A percentile compares a stretch with the other conserved stretches of the same genome.
These are phyloP conservation scores for Backusella parvicylindrica DNA, from an alignment of 192 early-diverging fungal genomes.

Conservation along the genomic window DNA sequence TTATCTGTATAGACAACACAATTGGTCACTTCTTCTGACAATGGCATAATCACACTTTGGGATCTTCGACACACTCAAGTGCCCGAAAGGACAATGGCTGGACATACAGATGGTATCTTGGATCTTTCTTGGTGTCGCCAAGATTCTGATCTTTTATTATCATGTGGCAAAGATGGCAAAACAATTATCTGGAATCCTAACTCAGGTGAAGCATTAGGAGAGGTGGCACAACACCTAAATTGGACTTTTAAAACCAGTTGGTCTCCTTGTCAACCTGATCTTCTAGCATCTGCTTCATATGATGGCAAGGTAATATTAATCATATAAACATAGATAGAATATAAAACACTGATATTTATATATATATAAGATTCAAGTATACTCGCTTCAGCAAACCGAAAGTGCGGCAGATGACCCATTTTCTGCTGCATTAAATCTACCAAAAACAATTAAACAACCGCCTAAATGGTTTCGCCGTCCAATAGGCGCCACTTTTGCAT, in stretches of 20 bases:
- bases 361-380: not conserved
- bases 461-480: slow-evolving; percentile 93
- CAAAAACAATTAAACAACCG: slow-evolving; percentile 58
- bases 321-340: not conserved
- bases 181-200: slow-evolving; percentile 90
- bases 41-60: slow-evolving; percentile 88
- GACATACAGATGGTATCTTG: slow-evolving; percentile 88
- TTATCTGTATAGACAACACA: slow-evolving; percentile 68
- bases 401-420: not conserved
- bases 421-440: not conserved
- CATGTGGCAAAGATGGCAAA: slow-evolving; percentile 92
- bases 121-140: slow-evolving; percentile 94
- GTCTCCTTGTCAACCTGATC: slow-evolving; percentile 91
- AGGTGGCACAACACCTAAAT: slow-evolving; percentile 78
- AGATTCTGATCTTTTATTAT: slow-evolving; percentile 86
- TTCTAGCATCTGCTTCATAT: slow-evolving; percentile 83
- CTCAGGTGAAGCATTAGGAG: slow-evolving; percentile 77
- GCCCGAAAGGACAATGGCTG: slow-evolving; percentile 77
- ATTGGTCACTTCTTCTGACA: slow-evolving; percentile 86
- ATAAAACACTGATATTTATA: not conserved
- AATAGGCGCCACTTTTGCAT: slow-evolving; percentile 78
- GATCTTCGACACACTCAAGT: slow-evolving; percentile 93
- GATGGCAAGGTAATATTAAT: slow-evolving; percentile 67
- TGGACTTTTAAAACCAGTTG: slow-evolving; percentile 96
- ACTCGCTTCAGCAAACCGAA: not conserved